Evolutionary conservation across 768 basidiomycete genomes (phyloP).

Genomic region (Tricholoma saponaceum): DNA sequence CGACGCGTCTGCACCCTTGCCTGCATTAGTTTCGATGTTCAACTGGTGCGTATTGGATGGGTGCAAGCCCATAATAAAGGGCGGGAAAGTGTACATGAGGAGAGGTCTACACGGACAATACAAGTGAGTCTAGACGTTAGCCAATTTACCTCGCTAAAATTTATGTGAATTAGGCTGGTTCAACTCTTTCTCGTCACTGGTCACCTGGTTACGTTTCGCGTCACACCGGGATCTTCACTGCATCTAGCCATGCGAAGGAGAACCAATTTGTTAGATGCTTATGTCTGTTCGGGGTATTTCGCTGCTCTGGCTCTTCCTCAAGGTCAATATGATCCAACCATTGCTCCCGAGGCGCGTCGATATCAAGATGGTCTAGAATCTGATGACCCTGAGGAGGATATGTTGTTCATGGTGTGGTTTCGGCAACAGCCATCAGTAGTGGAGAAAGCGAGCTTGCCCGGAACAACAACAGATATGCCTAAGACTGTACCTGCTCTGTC

Average conservation of each 20-base stretch:
- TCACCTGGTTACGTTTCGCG: constrained; percentile 66
- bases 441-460: constrained; percentile 19
- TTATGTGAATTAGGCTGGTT: constrained; percentile 42
- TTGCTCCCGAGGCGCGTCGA: constrained; percentile 54
- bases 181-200: constrained; percentile 76
- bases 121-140: constrained; percentile 46
- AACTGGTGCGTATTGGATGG: constrained; percentile 85
- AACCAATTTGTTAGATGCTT: constrained; percentile 67
- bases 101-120: constrained; percentile 73
- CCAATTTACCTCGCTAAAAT: neutral
- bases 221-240: constrained; percentile 53
- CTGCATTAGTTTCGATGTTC: constrained; percentile 63
- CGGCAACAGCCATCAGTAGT: constrained; percentile 31
- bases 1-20: constrained; percentile 49
- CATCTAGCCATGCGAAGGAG: constrained; percentile 52
- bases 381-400: constrained; percentile 85
- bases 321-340: constrained; percentile 59
- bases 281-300: constrained; percentile 84
- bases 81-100: constrained; percentile 70
- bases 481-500: constrained; percentile 46
- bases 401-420: constrained; percentile 79
- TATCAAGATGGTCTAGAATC: constrained; percentile 90
- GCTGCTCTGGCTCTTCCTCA: constrained; percentile 62
- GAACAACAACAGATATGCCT: constrained; percentile 20
- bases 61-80: constrained; percentile 71